Evolutionary conservation across 2,329 filamentous ascomycete species (phyloP).

Genomic region (Penicillium sp.): DNA sequence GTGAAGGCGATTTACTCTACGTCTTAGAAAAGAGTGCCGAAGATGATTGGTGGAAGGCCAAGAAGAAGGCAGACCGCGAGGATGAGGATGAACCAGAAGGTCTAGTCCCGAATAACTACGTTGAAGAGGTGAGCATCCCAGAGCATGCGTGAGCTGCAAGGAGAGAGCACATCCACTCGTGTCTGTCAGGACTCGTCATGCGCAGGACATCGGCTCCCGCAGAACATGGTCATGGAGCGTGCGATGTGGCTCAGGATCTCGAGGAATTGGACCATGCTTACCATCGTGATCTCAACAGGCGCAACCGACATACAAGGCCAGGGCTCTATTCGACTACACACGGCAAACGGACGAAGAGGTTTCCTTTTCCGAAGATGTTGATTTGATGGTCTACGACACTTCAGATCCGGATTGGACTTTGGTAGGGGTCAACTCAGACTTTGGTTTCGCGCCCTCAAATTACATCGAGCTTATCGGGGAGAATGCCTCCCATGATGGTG

Average conservation of each 20-base stretch:
- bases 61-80: constrained; percentile 81
- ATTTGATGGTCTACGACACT: constrained; percentile 82
- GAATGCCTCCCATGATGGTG: constrained; percentile 51
- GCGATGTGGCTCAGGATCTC: not conserved
- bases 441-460: constrained; percentile 92
- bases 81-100: constrained; percentile 92
- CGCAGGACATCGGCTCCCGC: not conserved
- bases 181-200: not conserved
- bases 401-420: constrained; percentile 97
- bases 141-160: not conserved
- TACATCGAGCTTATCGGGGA: constrained; percentile 77
- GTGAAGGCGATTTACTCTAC: constrained; percentile 86
- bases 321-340: constrained; percentile 97
- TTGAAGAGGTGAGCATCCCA: constrained; percentile 76
- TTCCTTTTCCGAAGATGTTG: constrained; percentile 87
- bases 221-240: not conserved
- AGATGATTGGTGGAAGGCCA: constrained; percentile 94
- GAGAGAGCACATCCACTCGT: not conserved
- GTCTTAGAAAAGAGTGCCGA: constrained; percentile 79
- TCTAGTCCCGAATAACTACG: constrained; percentile 90
- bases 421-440: constrained; percentile 81
- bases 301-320: constrained; percentile 70
- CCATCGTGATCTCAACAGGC: constrained; percentile 54
- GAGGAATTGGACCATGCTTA: constrained; percentile 12
- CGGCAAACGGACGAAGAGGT: constrained; percentile 97